phyloP scores from a whole-genome alignment of 768 basidiomycete genomes.

The Cystofilobasidium ferigula region DNA sequence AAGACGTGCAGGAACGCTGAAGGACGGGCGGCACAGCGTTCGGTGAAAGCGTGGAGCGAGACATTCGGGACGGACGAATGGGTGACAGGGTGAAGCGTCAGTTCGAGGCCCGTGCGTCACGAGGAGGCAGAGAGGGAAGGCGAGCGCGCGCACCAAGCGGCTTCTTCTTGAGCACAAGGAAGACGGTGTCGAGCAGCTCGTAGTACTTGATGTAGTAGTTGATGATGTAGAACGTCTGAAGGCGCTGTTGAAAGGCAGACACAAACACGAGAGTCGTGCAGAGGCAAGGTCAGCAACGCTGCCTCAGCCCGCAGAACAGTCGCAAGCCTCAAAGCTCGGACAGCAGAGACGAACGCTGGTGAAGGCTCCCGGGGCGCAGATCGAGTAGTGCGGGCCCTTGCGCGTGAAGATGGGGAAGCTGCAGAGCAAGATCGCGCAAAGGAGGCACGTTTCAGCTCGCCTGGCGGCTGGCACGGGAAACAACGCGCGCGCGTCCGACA shows the following conservation, averaged over 20 bases:
- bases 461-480: background rate
- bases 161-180: conserved; percentile 97
- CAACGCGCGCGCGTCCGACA: background rate
- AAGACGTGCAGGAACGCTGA: conserved; percentile 95
- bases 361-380: conserved; percentile 71
- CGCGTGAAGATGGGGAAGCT: conserved; percentile 60
- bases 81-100: background rate
- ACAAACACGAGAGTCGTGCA: background rate
- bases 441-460: background rate
- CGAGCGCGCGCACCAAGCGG: conserved; percentile 58
- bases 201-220: conserved; percentile 99
- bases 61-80: background rate
- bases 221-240: conserved; percentile 96
- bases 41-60: too few relatives aligned
- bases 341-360: conserved; percentile 55
- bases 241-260: conserved; percentile 45
- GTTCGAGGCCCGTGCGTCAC: background rate
- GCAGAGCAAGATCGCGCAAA: background rate
- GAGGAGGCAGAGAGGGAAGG: background rate
- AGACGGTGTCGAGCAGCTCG: conserved; percentile 91
- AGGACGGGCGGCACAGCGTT: background rate
- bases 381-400: conserved; percentile 59
- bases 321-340: background rate
- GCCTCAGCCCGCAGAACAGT: too few relatives aligned
- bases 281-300: background rate